Base-by-base conservation (phyloP, 192 early-diverging fungal genomes). In the Coemansia sp. region DNA sequence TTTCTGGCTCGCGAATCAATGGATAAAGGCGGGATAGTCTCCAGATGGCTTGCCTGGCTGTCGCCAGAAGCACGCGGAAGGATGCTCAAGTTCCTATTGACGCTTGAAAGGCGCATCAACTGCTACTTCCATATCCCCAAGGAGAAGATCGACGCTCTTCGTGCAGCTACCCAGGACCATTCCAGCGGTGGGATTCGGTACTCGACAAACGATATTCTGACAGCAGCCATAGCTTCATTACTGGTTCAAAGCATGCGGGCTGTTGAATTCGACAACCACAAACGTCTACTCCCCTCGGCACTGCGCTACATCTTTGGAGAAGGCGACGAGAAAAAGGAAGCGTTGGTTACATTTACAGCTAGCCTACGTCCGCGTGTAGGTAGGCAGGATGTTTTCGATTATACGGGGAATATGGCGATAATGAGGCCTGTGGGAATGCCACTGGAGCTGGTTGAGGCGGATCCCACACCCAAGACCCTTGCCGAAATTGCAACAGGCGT, bases 31-130 rank as follows among this genome's bases (percentile, higher is more conserved):
- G 13, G 11, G 3, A n/a, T 11, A 1, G 9, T 56, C 15, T 10
- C 54, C 17, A 56, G n/a, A 35, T 56, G 15, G 13, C 15, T 67
- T 35, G 61, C 65, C 0, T 60, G 61, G 66, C 22, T 67, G 17
- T 73, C 71, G 19, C 71, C 71, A 13, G 61, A 61, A 10, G 19
- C 50, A 0, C 71, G 71, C 0, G 71, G 56, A 2, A 14, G 5
- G 3, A 5, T 63, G 4, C n/a, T 67, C 10, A 19, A 6, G 11
- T 19, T 6, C 0, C 5, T 23, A 3, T 11, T 4, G 0, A n/a
- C 9, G 0, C 25, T 67, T 11, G 13, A 29, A 4, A 22, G 43
- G 20, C 32, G 61, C 19, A 33, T 13, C 1, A 40, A 46, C 9
- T 62, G 59, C 32, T n/a, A 59, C 1, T 73, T 73, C 25, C 65